Evolutionary conservation across 306 rosid genomes (phyloP).

Genomic region (Gastrolobium bilobum): DNA sequence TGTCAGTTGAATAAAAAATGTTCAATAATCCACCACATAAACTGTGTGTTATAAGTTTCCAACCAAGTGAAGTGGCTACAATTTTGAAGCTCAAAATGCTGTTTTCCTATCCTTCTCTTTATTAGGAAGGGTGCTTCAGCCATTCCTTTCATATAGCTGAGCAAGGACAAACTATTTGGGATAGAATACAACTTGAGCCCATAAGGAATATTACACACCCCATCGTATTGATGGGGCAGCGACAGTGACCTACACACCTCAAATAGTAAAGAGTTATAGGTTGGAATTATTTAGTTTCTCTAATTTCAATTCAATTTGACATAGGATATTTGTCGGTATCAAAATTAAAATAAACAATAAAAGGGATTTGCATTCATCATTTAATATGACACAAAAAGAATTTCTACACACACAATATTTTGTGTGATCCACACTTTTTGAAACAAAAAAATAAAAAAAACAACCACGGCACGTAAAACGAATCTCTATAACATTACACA

Average conservation of each 20-base stretch:
- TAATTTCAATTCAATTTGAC: constrained; percentile 46
- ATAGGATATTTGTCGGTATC: constrained; percentile 55
- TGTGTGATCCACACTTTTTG: too few species aligned
- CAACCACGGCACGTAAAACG: too few species aligned
- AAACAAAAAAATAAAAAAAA: too few species aligned
- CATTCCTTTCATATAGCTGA: constrained; percentile 46
- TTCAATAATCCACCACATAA: background rate
- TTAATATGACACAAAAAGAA: too few species aligned
- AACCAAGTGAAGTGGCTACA: constrained; percentile 44
- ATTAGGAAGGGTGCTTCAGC: constrained; percentile 51
- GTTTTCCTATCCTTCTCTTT: constrained; percentile 32
- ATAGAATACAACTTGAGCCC: constrained; percentile 56
- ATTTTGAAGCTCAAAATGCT: constrained; percentile 45
- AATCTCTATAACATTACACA: too few species aligned
- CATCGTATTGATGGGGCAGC: constrained; percentile 42
- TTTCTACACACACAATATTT: too few species aligned
- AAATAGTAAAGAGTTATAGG: constrained; percentile 46
- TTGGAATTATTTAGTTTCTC: constrained; percentile 30
- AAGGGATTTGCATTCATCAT: too few species aligned
- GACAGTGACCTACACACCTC: constrained; percentile 46
- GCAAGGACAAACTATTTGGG: constrained; percentile 54
- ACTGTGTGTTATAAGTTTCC: background rate
- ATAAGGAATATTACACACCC: constrained; percentile 54
- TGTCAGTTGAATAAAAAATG: background rate
- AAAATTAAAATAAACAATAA: background rate